Conservation (phyloP, 2,329 filamentous ascomycete species). For the Periconia sp. region DNA sequence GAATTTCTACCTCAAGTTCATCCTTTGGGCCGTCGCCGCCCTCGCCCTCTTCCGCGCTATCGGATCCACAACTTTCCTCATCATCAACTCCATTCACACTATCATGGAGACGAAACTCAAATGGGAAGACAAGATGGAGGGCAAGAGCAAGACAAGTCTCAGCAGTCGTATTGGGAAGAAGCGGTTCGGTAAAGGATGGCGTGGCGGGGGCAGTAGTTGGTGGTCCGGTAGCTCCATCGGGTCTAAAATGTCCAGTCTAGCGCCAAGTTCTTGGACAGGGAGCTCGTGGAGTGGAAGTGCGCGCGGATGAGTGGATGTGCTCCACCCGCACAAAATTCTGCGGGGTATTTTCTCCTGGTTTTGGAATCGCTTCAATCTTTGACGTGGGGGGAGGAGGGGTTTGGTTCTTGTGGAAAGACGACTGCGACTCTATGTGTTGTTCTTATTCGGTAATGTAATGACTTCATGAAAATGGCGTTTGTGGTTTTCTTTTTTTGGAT, state of each 20-base stretch:
- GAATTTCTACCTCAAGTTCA: constrained; percentile 90
- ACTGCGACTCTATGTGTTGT: neutral
- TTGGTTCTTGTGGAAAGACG: neutral
- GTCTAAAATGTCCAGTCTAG: constrained; percentile 40
- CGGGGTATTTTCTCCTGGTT: neutral
- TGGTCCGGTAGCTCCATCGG: constrained; percentile 39
- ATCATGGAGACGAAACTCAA: constrained; percentile 84
- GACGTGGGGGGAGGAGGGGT: neutral
- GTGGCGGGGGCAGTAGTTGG: constrained; percentile 40
- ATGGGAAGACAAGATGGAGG: constrained; percentile 42
- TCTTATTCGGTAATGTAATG: neutral
- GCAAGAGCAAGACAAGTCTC: constrained; percentile 31
- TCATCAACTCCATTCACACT: constrained; percentile 82
- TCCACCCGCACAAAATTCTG: neutral
- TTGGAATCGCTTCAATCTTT: neutral
- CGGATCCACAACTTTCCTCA: constrained; percentile 76
- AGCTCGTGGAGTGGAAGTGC: constrained; percentile 37
- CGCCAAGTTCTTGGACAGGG: constrained; percentile 18
- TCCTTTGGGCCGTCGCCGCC: constrained; percentile 86
- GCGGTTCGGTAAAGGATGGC: constrained; percentile 32
- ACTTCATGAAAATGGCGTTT: constrained; percentile 1
- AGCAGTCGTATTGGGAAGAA: constrained; percentile 27
- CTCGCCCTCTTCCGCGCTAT: constrained; percentile 87
- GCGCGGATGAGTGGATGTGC: constrained; percentile 15
- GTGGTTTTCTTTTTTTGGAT: neutral